Base-by-base conservation (phyloP, 306 rosid genomes). In the Astragalus membranaceus region DNA sequence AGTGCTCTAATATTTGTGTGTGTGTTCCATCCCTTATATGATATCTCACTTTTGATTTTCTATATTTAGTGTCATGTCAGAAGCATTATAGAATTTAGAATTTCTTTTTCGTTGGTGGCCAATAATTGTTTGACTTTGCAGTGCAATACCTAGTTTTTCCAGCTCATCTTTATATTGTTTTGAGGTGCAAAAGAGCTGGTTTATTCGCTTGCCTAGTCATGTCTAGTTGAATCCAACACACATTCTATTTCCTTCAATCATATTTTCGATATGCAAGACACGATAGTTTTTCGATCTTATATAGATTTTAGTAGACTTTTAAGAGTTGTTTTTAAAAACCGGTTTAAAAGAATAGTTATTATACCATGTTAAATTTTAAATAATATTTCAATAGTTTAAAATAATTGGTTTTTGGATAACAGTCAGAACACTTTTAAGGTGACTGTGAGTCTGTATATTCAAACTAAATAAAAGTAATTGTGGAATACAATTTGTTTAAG, bases 71-170 rank as follows among this genome's bases (percentile, higher is more conserved):
- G 13, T 53, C 39, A 39, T 53, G 74, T 12, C 29, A 39, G 41
- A 52, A 30, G 23, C 32, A 35, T 15, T n/a, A 42, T 7, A 43
- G 2, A 13, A 67, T 50, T 36, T 37, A 11, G 23, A 9, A 36
- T 62, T 51, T 47, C 15, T 4, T 29, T 33, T 61, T 15, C 49
- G 16, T 29, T 42, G 50, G 39, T 54, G 49, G 52, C 64, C 14
- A 64, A 53, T 65, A 65, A 44, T 66, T 56, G 67, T 17, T 66
- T 56, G 68, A 67, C 60, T 46, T 12, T 56, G 6, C 10, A 10
- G 10, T 30, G 48, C 56, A 10, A 17, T 57, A 33, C 4, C 61
- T 11, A 7, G 17, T 43, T 56, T 43, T 43, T 46, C 47, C 72
- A 66, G 58, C 66, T 48, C 47, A 55, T 54, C 11, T 9, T 13